Conservation (phyloP, 2,329 filamentous ascomycete genomes). For the Exserohilum turcica region DNA sequence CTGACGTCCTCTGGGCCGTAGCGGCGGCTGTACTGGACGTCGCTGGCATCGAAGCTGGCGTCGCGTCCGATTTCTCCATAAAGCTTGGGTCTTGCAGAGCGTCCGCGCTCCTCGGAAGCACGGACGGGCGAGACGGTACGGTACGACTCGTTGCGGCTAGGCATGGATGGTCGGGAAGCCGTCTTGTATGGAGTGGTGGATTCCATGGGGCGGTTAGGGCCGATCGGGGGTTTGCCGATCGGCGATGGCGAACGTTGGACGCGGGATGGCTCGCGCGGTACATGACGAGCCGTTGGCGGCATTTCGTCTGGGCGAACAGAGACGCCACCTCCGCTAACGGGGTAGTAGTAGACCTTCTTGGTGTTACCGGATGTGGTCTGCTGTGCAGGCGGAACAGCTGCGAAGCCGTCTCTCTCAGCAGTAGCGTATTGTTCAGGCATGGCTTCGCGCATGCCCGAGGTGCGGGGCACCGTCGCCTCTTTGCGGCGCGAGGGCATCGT, state of each 20-base stretch:
- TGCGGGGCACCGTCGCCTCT: conserved; percentile 24
- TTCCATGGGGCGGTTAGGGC: conserved; percentile 36
- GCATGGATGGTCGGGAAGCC: conserved; percentile 20
- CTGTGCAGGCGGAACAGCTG: conserved; percentile 28
- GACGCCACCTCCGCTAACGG: conserved; percentile 31
- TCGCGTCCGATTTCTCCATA: conserved; percentile 37
- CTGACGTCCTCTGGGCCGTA: conserved; percentile 47
- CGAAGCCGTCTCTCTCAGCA: conserved; percentile 30
- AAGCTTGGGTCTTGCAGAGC: conserved; percentile 24
- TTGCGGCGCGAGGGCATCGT: conserved; percentile 51
- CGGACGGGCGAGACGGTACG: conserved; percentile 33
- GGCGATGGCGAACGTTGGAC: conserved; percentile 37
- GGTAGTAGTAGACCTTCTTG: conserved; percentile 38
- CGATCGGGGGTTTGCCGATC: conserved; percentile 41
- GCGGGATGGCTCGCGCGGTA: conserved; percentile 40
- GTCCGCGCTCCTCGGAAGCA: conserved; percentile 30
- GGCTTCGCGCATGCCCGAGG: conserved; percentile 41
- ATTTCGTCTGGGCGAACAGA: conserved; percentile 30
- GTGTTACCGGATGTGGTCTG: conserved; percentile 25
- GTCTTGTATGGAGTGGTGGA: conserved; percentile 16
- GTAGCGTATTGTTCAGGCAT: conserved; percentile 30
- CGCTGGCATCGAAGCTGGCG: conserved; percentile 39
- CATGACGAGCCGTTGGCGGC: conserved; percentile 35
- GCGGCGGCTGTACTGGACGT: conserved; percentile 39
- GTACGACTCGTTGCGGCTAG: conserved; percentile 28